Evolutionary conservation across 2,329 filamentous ascomycete genomes (phyloP).

Genomic region (Phialophora macrospora): DNA sequence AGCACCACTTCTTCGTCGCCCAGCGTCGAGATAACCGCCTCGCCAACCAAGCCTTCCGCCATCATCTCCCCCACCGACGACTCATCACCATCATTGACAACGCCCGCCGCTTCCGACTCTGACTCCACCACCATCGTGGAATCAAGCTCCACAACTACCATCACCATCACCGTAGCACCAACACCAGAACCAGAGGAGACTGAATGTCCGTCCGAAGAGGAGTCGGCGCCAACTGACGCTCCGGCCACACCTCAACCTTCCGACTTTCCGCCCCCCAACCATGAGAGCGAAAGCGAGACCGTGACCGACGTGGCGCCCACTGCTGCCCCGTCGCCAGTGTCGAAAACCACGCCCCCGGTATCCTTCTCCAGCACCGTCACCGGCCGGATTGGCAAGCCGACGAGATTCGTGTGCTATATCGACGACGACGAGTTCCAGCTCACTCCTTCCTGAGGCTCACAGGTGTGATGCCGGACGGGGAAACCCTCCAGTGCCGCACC

Average conservation of each 20-base stretch:
- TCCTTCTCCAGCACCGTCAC: constrained; percentile 36
- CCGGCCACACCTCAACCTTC: not conserved
- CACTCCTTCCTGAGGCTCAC: not conserved
- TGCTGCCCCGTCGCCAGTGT: constrained; percentile 3
- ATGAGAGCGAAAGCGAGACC: not conserved
- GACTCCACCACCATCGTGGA: not conserved
- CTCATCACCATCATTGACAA: not conserved
- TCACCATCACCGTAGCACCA: constrained; percentile 31
- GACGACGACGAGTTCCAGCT: constrained; percentile 14
- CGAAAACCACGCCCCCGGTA: constrained; percentile 4
- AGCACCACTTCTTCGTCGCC: constrained; percentile 3
- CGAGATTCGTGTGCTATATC: constrained; percentile 33
- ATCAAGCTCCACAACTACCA: constrained; percentile 34
- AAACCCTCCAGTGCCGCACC: not conserved
- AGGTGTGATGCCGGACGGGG: not conserved
- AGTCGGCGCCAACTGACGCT: not conserved
- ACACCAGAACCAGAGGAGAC: constrained; percentile 3
- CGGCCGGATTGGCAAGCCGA: constrained; percentile 34
- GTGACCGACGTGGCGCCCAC: constrained; percentile 7
- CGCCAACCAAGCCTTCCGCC: constrained; percentile 20
- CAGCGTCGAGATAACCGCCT: constrained; percentile 32
- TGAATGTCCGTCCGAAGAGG: not conserved
- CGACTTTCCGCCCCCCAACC: not conserved
- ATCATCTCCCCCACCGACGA: constrained; percentile 21
- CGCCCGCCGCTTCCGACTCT: not conserved